phyloP scores from a whole-genome alignment of 2,329 filamentous ascomycete genomes.

The Calonectria fujianensis region DNA sequence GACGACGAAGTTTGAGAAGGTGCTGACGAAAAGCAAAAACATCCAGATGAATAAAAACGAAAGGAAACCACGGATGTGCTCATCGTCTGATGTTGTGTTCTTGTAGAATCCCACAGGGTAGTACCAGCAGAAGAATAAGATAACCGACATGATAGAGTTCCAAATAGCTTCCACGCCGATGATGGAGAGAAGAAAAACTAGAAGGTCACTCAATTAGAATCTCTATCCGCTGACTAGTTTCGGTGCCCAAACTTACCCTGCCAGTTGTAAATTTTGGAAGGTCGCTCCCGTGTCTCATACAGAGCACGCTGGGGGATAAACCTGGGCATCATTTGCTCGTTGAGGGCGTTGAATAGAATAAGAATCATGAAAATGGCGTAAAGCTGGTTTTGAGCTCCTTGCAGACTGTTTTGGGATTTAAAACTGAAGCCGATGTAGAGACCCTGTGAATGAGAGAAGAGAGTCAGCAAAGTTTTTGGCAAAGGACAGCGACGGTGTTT shows the following conservation, averaged over 20 bases:
- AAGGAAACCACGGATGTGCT: conserved; percentile 69
- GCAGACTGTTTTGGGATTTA: conserved; percentile 75
- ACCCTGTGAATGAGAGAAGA: background rate
- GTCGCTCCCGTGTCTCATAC: conserved; percentile 81
- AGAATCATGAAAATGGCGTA: conserved; percentile 81
- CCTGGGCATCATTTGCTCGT: conserved; percentile 80
- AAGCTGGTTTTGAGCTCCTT: conserved; percentile 80
- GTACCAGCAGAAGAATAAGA: conserved; percentile 80
- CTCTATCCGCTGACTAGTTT: background rate
- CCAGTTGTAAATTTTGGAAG: conserved; percentile 76
- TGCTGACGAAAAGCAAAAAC: conserved; percentile 79
- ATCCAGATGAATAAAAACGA: conserved; percentile 77
- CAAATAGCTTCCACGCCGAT: conserved; percentile 78
- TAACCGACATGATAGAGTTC: conserved; percentile 74
- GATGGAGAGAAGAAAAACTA: conserved; percentile 74
- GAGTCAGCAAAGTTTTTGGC: background rate
- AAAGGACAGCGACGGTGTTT: background rate
- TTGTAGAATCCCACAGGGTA: conserved; percentile 78
- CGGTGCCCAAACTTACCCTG: conserved; percentile 42
- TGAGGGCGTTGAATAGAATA: conserved; percentile 77
- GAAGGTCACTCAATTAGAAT: background rate
- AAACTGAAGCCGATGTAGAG: conserved; percentile 82
- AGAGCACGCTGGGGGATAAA: conserved; percentile 80
- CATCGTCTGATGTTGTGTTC: conserved; percentile 70
- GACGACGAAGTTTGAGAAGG: conserved; percentile 78